These are phyloP conservation scores for Annulohypoxylon maeteangense DNA, from an alignment of 495 filamentous ascomycete genomes.

Conservation along the genomic window DNA sequence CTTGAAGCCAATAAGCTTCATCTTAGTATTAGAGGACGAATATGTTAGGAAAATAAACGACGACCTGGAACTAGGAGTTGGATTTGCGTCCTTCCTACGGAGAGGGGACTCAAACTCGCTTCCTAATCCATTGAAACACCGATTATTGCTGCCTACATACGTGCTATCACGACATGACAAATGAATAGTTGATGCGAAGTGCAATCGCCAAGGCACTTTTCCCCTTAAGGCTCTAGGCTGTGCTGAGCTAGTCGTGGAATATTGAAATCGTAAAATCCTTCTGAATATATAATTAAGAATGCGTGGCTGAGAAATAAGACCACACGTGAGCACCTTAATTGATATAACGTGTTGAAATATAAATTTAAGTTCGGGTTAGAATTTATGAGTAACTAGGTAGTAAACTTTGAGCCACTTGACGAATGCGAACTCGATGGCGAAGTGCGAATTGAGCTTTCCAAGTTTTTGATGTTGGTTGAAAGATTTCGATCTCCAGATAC, in stretches of 20 bases:
- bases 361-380: no score
- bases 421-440: neutral
- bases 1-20: neutral
- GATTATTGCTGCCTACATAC: neutral
- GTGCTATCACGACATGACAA: neutral
- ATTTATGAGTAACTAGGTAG: no score
- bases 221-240: neutral
- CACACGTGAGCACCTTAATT: neutral
- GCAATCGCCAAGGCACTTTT: neutral
- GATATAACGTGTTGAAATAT: neutral
- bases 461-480: neutral
- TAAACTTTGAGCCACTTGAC: no score
- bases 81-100: no score
- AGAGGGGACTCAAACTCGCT: no score
- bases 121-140: neutral
- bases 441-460: neutral
- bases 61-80: no score
- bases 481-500: neutral
- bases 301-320: neutral
- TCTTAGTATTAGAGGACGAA: neutral
- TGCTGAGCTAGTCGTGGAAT: neutral
- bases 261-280: neutral
- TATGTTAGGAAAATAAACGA: neutral
- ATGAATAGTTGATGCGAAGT: neutral
- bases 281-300: neutral